Percentiles rank a stretch among this genome's conserved stretches.
Conservation (phyloP, 495 filamentous ascomycete species). For the Aeminium ludgeri region DNA sequence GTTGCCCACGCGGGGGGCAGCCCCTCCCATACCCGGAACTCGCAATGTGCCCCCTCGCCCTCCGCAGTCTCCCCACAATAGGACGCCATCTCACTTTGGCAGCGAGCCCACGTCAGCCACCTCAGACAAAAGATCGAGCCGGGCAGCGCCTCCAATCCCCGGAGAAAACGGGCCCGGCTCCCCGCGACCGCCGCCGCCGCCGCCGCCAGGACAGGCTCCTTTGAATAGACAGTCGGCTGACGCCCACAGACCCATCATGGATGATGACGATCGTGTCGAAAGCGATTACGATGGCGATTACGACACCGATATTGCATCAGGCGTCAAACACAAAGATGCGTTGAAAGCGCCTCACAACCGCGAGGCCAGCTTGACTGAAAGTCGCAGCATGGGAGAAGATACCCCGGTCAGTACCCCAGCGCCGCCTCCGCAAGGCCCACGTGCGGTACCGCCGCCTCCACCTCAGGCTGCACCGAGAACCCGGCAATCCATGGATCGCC, state of each 20-base stretch:
- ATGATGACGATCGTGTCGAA: conserved; percentile 50
- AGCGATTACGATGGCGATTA: conserved; percentile 98
- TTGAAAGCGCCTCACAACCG: conserved; percentile 57
- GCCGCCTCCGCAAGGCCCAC: conserved; percentile 7
- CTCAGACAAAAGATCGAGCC: conserved; percentile 33
- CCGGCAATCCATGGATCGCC: conserved; percentile 24
- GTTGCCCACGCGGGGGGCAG: conserved; percentile 23
- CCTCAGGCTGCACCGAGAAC: conserved; percentile 16
- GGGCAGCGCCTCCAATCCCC: conserved; percentile 29
- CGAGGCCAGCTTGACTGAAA: conserved; percentile 55
- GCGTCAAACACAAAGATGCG: conserved; percentile 79
- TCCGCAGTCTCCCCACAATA: conserved; percentile 20
- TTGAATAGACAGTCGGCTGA: conserved; percentile 35
- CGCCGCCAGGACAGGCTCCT: conserved; percentile 40
- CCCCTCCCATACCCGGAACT: conserved; percentile 29
- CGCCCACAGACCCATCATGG: conserved; percentile 19
- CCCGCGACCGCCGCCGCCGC: conserved; percentile 65
- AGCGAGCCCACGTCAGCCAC: conserved; percentile 12
- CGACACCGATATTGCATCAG: conserved; percentile 89
- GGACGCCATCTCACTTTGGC: conserved; percentile 19
- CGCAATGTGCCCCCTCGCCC: conserved; percentile 25
- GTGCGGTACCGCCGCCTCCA: conserved; percentile 25
- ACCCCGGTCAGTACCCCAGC: conserved; percentile 25
- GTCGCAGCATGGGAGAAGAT: conserved; percentile 33
- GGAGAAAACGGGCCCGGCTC: conserved; percentile 26